Evolutionary conservation across 1,284 basidiomycete species (phyloP).

Genomic region (Athelia sp.): DNA sequence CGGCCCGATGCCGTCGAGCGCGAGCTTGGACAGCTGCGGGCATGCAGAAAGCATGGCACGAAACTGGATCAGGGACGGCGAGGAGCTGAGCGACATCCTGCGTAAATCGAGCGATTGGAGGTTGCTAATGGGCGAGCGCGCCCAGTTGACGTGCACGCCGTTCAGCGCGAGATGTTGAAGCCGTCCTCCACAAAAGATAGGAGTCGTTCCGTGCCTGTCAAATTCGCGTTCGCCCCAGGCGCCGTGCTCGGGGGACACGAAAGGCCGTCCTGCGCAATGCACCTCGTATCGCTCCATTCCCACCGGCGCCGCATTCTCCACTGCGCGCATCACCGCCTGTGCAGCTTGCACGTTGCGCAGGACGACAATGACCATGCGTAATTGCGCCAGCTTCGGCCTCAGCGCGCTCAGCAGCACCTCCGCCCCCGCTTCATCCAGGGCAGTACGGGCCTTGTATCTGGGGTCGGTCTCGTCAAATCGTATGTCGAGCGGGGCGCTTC

Average conservation of each 20-base stretch:
- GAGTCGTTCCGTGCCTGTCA: conserved; percentile 23
- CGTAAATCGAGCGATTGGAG: conserved; percentile 58
- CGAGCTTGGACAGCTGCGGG: conserved; percentile 44
- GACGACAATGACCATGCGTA: conserved; percentile 52
- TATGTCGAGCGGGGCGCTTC: conserved; percentile 46
- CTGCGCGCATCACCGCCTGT: conserved; percentile 22
- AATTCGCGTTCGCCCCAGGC: conserved; percentile 24
- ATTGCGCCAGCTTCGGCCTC: conserved; percentile 40
- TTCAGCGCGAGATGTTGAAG: conserved; percentile 46
- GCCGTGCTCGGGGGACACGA: conserved; percentile 34
- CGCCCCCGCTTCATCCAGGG: conserved; percentile 37
- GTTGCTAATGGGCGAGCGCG: conserved; percentile 36
- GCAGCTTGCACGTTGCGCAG: conserved; percentile 39
- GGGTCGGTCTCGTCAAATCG: conserved; percentile 30
- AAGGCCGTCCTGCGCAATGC: conserved; percentile 43
- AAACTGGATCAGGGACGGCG: conserved; percentile 43
- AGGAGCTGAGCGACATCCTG: conserved; percentile 43
- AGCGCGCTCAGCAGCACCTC: conserved; percentile 38
- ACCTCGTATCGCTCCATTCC: conserved; percentile 54
- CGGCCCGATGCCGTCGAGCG: conserved; percentile 57
- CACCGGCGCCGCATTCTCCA: conserved; percentile 30
- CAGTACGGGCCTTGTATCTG: conserved; percentile 14
- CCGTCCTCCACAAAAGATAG: conserved; percentile 45
- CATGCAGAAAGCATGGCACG: conserved; percentile 43
- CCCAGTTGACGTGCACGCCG: conserved; percentile 55